Base-by-base conservation (phyloP, 2,329 filamentous ascomycete species). In the Beauveria medogensis region DNA sequence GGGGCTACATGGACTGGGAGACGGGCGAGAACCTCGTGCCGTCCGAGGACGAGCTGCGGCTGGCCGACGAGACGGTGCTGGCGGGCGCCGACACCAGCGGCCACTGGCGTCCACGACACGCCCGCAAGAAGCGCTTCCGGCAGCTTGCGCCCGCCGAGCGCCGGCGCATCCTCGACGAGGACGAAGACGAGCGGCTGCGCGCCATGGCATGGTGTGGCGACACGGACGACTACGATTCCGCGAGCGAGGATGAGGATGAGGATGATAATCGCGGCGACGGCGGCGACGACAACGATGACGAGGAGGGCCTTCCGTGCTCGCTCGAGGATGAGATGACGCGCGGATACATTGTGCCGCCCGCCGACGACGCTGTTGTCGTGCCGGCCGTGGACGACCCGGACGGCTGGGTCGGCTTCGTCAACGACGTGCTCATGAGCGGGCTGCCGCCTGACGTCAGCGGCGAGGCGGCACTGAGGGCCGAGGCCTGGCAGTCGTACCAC, bases 1-100 rank as follows among this genome's bases (percentile, higher is more conserved):
- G 82, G 77, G 88, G 89, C 1, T 81, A 81, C 68, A 73, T 87
- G 30, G 78, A 88, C 70, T 78, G 76, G 56, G 54, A 69, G 5
- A 82, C 77, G 1, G 78, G 82, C 54, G 69, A 75, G 64, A 80
- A 85, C 68, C 67, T 83, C 5, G 75, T 79, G 0, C 80, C 82
- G 2, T 75, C 72, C 10, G 70, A 77, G 55, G 77, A 80, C 54
- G 78, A 84, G 67, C 75, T 80, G 65, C 80, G 81, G 67, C 77
- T 84, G 67, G 75, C 72, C 12, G 78, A 83, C 66, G 74, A 78
- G 41, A 67, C 67, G 28, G 66, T 60, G 7, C 64, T 70, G 50
- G 66, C 72, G 47, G n/a, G 12, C 28, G 41, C 50, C 7, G 73
- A 74, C 63, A 74, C 68, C 6, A 67, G 58, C 28, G 65, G 63